These are phyloP conservation scores for Dactylellina haptotyla DNA, from an alignment of 2,329 filamentous ascomycete species.

Conservation along the genomic window DNA sequence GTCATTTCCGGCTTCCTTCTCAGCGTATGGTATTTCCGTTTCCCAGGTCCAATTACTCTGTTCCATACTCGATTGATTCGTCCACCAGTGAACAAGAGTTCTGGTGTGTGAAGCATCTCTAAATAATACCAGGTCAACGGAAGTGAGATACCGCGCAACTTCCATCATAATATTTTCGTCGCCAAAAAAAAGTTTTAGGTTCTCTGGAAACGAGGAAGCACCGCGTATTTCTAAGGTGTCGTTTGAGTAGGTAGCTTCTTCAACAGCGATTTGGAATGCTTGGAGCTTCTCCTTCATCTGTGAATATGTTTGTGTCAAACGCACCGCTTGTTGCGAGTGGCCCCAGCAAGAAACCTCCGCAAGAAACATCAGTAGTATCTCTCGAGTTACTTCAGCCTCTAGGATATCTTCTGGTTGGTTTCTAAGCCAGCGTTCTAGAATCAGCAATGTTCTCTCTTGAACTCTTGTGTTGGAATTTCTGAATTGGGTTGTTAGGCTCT, in stretches of 20 bases:
- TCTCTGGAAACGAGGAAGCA: constrained; percentile 36
- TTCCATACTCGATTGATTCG: constrained; percentile 32
- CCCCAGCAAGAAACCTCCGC: constrained; percentile 46
- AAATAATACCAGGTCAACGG: constrained; percentile 49
- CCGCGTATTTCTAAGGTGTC: background rate
- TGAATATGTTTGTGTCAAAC: constrained; percentile 41
- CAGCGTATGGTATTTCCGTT: constrained; percentile 30
- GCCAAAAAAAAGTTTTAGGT: constrained; percentile 47
- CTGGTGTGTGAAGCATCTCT: constrained; percentile 44
- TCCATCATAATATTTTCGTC: constrained; percentile 46
- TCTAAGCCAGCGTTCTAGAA: constrained; percentile 42
- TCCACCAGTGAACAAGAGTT: constrained; percentile 38
- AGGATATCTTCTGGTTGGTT: constrained; percentile 49
- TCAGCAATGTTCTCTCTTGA: constrained; percentile 40
- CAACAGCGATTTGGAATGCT: constrained; percentile 14
- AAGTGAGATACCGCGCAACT: constrained; percentile 47
- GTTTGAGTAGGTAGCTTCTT: constrained; percentile 17
- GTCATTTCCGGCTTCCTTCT: background rate
- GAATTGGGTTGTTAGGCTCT: constrained; percentile 31
- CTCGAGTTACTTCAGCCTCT: constrained; percentile 30
- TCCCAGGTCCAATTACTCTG: constrained; percentile 44
- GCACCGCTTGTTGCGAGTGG: constrained; percentile 22
- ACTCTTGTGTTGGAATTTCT: constrained; percentile 28
- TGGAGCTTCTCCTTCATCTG: constrained; percentile 45
- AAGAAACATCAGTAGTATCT: constrained; percentile 47